These are phyloP conservation scores for Xerocomellus amylosporus DNA, from an alignment of 768 basidiomycete genomes.

Conservation along the genomic window DNA sequence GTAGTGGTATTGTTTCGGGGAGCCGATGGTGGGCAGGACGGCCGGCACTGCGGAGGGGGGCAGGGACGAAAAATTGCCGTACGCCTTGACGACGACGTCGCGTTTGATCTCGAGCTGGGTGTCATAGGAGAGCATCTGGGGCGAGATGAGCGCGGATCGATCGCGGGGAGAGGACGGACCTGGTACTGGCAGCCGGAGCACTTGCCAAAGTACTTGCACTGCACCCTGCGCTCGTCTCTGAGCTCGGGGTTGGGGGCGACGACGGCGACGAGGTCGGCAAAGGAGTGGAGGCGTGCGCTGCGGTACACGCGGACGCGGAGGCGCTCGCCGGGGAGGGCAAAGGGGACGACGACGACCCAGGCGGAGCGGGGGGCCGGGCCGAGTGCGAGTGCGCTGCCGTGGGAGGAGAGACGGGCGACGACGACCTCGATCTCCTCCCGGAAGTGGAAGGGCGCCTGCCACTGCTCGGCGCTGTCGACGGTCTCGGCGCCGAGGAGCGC, in stretches of 20 bases:
- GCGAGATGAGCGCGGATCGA: neutral
- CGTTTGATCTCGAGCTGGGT: constrained; percentile 84
- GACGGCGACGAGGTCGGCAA: constrained; percentile 71
- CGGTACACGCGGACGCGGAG: constrained; percentile 72
- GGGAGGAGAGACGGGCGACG: constrained; percentile 61
- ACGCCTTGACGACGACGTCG: constrained; percentile 83
- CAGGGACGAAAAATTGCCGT: constrained; percentile 68
- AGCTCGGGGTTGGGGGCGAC: constrained; percentile 58
- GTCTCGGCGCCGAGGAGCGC: constrained; percentile 60
- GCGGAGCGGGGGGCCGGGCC: constrained; percentile 46
- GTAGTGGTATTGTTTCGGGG: constrained; percentile 87
- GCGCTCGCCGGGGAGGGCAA: constrained; percentile 79
- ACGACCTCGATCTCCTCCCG: constrained; percentile 65
- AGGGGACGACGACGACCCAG: constrained; percentile 85
- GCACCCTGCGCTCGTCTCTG: constrained; percentile 61
- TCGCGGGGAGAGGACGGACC: constrained; percentile 36
- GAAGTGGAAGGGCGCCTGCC: constrained; percentile 56
- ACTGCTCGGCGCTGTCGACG: constrained; percentile 49
- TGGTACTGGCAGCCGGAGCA: constrained; percentile 97
- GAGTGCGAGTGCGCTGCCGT: constrained; percentile 62
- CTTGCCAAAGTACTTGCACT: constrained; percentile 83
- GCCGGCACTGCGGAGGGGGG: constrained; percentile 54
- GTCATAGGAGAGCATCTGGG: constrained; percentile 84
- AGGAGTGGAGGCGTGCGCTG: constrained; percentile 66
- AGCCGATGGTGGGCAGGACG: constrained; percentile 74